Evolutionary conservation across 768 basidiomycete species (phyloP), one percentile per base, ranked within the genome.

Genomic region (Stropharia rugosoannulata): DNA sequence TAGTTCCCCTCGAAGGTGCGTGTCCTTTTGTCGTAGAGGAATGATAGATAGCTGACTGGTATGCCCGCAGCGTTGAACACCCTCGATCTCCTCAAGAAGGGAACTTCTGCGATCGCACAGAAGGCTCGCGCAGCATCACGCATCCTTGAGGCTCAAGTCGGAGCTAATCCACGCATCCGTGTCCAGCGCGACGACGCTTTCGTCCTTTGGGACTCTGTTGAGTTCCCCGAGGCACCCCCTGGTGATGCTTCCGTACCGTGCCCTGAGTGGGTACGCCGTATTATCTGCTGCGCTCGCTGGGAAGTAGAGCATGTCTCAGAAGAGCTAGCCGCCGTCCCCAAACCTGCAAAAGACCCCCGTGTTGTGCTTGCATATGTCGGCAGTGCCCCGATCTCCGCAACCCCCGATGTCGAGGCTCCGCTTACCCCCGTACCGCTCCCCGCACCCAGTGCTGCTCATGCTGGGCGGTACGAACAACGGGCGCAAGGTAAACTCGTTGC

Each of bases 61-160:
- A 1, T 38, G 1, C 38, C 4, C 27, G 32, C 5, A 96, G 94
- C 89, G 8, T 79, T 97, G 25, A 95, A 94, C 64, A 95, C 94
- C 0, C 80, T 97, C 2, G 95, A 97, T 66, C 74, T 95, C 1
- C 81, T 96, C 65, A 97, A 97, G 81, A 97, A 96, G 67, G 94
- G 94, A 1, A 85, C 86, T 0, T 89, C 80, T 25, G 73, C 82
- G 0, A 79, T 93, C 10, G 92, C 94, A 0, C 84, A 90, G 65
- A 85, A 87, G 25, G 94, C 94, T 1, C 89, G 95, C 18, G 79
- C 87, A 0, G 95, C 94, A 11, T 93, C 94, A 10, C 87, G 95
- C 19, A 86, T 93, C 50, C 80, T 97, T 41, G 95, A 97, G 69
- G 85, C 87, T 0, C 88, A 92, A 69, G 90, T 94, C 38, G 92